Evolutionary conservation across 257 asterid genomes (phyloP).

Genomic region (Nicotiana knightiana): DNA sequence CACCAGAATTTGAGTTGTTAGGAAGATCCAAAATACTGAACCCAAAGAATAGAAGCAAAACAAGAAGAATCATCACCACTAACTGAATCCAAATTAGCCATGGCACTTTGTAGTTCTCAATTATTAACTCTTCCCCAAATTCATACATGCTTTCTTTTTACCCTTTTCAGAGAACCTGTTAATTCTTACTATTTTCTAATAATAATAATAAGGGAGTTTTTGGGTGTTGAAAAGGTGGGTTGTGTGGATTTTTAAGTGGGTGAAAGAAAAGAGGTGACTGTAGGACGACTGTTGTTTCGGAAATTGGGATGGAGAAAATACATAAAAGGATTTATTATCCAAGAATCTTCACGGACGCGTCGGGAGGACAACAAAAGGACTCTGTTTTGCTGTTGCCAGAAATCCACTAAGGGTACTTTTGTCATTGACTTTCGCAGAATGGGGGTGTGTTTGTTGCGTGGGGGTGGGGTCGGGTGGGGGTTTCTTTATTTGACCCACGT

Average conservation of each 20-base stretch:
- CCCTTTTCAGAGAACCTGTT: background rate
- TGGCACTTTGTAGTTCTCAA: constrained; percentile 51
- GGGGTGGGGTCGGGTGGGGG: too few species aligned
- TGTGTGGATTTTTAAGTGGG: background rate
- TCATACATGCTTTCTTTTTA: constrained; percentile 35
- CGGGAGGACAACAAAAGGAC: background rate
- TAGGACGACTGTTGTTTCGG: background rate
- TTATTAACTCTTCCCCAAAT: constrained; percentile 57
- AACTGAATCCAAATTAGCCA: constrained; percentile 87
- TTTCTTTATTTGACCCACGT: too few species aligned
- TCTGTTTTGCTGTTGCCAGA: background rate
- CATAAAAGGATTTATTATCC: background rate
- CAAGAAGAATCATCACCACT: constrained; percentile 48
- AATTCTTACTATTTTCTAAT: background rate
- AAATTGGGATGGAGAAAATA: background rate
- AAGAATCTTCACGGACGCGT: background rate
- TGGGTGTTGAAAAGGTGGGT: background rate
- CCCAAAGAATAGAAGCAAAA: constrained; percentile 51
- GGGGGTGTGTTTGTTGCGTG: background rate
- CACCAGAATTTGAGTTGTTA: constrained; percentile 15
- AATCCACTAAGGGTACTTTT: background rate
- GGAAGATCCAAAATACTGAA: constrained; percentile 36
- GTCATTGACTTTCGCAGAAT: background rate
- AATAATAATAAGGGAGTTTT: too few species aligned
- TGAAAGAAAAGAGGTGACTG: background rate